A percentile compares a stretch with the other conserved stretches of the same genome.
Conservation (phyloP, 176 grass and related monocot genomes). For the Thinopyrum elongatum region DNA sequence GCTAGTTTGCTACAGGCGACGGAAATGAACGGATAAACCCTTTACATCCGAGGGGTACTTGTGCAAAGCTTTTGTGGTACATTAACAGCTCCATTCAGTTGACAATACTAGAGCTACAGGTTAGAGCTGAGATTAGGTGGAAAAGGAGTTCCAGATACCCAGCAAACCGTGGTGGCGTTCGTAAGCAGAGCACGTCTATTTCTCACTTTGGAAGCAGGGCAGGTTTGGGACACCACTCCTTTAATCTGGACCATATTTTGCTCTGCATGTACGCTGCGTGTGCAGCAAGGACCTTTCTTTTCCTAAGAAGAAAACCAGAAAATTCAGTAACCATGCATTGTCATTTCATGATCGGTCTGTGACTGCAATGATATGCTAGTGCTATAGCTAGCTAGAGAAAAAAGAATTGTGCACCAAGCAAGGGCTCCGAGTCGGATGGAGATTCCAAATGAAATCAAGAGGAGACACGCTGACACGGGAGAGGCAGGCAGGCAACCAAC, state of each 20-base stretch:
- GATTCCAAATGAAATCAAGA: background rate
- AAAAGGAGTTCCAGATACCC: background rate
- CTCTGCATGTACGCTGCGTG: background rate
- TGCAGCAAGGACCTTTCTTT: background rate
- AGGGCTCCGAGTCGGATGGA: background rate
- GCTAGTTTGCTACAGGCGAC: background rate
- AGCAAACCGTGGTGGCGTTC: conserved; percentile 18
- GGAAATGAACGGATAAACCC: background rate
- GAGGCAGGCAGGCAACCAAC: background rate
- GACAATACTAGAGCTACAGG: background rate
- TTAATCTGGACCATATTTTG: background rate
- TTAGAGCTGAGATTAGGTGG: background rate
- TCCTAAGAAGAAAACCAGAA: background rate
- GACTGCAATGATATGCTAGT: background rate
- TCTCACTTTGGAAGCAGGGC: conserved; percentile 1
- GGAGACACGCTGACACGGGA: background rate
- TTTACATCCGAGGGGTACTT: background rate
- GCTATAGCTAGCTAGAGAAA: background rate
- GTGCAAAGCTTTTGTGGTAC: background rate
- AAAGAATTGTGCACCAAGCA: background rate
- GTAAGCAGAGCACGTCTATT: background rate
- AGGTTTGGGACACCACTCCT: background rate
- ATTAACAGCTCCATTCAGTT: background rate
- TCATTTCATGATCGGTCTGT: conserved; percentile 1
- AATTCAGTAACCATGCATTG: background rate